phyloP scores from a whole-genome alignment of 2,329 filamentous ascomycete genomes.

The Bretziella fagacearum region DNA sequence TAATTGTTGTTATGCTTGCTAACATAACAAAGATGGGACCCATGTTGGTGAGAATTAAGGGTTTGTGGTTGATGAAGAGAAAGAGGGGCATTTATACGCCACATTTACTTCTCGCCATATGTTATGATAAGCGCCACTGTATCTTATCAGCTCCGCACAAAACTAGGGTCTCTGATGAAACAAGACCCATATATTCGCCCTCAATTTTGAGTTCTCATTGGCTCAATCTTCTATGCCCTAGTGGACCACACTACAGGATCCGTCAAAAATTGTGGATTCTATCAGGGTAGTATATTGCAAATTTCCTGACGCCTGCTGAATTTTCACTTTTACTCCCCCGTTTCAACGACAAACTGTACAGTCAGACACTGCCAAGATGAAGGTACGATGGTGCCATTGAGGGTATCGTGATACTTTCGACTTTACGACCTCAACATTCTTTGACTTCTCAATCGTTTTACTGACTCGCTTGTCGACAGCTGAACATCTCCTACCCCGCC shows the following conservation, averaged over 20 bases:
- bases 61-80: background rate
- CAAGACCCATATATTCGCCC: background rate
- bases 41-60: too few species aligned
- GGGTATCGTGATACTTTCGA: background rate
- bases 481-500: slow-evolving; percentile 75
- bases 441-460: background rate
- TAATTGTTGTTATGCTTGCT: too few species aligned
- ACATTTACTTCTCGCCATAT: too few species aligned
- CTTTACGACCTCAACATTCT: slow-evolving; percentile 3
- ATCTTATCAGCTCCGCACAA: background rate
- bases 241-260: slow-evolving; percentile 11
- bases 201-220: slow-evolving; percentile 4
- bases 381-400: slow-evolving; percentile 9
- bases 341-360: slow-evolving; percentile 13
- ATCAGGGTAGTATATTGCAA: slow-evolving; percentile 6
- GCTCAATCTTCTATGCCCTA: slow-evolving; percentile 9
- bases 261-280: slow-evolving; percentile 9
- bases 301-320: slow-evolving; percentile 2
- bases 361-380: slow-evolving; percentile 15
- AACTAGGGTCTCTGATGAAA: background rate
- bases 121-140: slow-evolving; percentile 8
- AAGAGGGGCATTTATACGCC: background rate
- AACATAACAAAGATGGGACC: too few species aligned
- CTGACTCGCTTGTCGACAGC: slow-evolving; percentile 22
- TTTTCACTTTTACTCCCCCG: slow-evolving; percentile 4